Evolutionary conservation across 176 grass and related monocot genomes (phyloP), one percentile per base, ranked within the genome.

Genomic region (Musa troglodytarum): DNA sequence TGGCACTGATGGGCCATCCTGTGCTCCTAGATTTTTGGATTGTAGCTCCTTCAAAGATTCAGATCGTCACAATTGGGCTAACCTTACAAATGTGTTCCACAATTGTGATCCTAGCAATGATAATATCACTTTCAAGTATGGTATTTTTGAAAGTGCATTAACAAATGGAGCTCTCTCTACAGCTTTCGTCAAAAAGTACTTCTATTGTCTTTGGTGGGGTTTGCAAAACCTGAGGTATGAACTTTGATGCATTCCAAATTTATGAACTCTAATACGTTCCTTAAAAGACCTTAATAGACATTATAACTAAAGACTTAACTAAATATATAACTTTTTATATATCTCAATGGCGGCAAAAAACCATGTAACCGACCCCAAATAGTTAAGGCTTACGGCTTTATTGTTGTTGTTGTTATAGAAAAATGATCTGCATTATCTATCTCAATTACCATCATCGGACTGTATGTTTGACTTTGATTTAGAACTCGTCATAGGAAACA

Each of bases 221-320:
- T 57, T 74, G 72, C 72, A 74, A 74, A 74, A 74, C 25, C 54
- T 74, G 21, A 74, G 72, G 72, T 74, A 74, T 74, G 9, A 74
- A 15, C 14, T 21, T 22, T 3, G 9, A 16, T 74, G 9, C 13
- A 11, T 29, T 34, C 1, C 20, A 9, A 19, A n/a, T 7, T 62
- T 62, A 62, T 10, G 15, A 62, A 9, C 54, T 6, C 20, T 8
- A 19, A n/a, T 62, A 62, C 15, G 6, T 19, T 21, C 15, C 34
- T 43, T 6, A 43, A 43, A 43, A 6, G 34, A 43, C 34, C 3
- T 43, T 43, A 43, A 43, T 43, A 43, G 4, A 43, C 5, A 43
- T 6, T 43, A 43, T 6, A 43, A 43, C 0, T 43, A 43, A 43
- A 43, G 34, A 43, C 6, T 43, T 43, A 43, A 43, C 34, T 43